A percentile compares a stretch with the other conserved stretches of the same genome.
Evolutionary conservation across 768 basidiomycete species (phyloP).

Genomic region (Pholiota conissans): DNA sequence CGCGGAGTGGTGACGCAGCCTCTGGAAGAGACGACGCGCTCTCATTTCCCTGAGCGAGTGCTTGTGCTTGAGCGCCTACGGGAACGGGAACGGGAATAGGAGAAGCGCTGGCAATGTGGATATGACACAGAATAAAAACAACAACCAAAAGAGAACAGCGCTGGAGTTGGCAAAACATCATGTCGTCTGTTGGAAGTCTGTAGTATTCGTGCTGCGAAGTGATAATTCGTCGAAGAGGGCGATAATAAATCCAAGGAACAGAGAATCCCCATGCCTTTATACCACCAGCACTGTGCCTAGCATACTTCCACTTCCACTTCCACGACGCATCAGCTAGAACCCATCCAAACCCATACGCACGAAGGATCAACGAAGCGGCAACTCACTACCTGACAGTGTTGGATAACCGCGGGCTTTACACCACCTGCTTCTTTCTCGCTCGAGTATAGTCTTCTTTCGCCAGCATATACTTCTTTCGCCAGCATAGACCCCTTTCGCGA

Average conservation of each 20-base stretch:
- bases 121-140: slow-evolving; percentile 10
- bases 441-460: no score
- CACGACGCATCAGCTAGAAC: no score
- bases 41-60: not conserved
- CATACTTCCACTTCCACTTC: no score
- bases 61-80: no score
- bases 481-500: no score
- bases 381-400: slow-evolving; percentile 15
- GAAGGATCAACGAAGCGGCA: slow-evolving; percentile 16
- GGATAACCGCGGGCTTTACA: slow-evolving; percentile 18
- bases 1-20: no score
- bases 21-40: not conserved
- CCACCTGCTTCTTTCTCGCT: no score
- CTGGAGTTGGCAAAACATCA: slow-evolving; percentile 15
- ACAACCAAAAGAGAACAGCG: slow-evolving; percentile 12
- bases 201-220: no score
- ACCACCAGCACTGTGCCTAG: no score
- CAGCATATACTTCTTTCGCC: no score
- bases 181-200: no score
- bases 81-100: slow-evolving; percentile 8
- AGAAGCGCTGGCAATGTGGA: slow-evolving; percentile 11
- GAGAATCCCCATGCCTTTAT: slow-evolving; percentile 8
- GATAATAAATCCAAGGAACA: not conserved
- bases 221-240: not conserved
- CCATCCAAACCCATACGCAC: no score